Evolutionary conservation across 331 rosid genomes (phyloP), one percentile per base, ranked within the genome.

Genomic region (Stylosanthes scabra): DNA sequence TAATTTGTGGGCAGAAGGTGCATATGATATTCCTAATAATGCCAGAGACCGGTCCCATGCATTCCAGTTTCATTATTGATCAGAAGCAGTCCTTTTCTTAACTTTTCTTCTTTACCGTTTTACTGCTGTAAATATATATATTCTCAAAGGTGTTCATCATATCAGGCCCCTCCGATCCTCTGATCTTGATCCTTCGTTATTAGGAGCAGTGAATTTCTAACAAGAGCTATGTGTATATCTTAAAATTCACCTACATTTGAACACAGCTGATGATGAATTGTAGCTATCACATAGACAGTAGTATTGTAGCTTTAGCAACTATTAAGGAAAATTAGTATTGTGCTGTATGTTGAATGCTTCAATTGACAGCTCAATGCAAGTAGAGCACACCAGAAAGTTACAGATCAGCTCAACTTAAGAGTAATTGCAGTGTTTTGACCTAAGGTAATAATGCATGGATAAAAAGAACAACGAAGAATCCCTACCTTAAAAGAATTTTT

Each of bases 281-380:
- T 41, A 63, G 68, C 51, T 40, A 50, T 12, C 68, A 63, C 68
- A 63, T 20, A 20, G 1, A 20, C 25, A 20, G 25, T 20, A 20
- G 6, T 34, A 34, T 63, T 63, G 51, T 14, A 10, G 50, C 68
- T 41, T 40, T 40, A 61, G 1, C 7, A 39, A 63, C 41, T 40
- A 61, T 61, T 40, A 8, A 39, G 11, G 45, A 62, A 62, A 62
- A 39, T 63, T 63, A 63, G 40, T 63, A 63, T 63, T 63, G 52
- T 41, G 2, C 69, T 63, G 40, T 20, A 20, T 20, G 25, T 10
- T 42, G 16, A 63, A 8, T 40, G 31, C 70, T 64, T 66, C 60
- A 50, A 9, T 31, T 50, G 29, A 67, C 46, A 47, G 42, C 57
- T 46, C 20, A 45, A 45, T 45, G 41, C 11, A 47, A 47, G 47